Conservation (phyloP, 2,329 filamentous ascomycete species). For the Alternaria consortialis region DNA sequence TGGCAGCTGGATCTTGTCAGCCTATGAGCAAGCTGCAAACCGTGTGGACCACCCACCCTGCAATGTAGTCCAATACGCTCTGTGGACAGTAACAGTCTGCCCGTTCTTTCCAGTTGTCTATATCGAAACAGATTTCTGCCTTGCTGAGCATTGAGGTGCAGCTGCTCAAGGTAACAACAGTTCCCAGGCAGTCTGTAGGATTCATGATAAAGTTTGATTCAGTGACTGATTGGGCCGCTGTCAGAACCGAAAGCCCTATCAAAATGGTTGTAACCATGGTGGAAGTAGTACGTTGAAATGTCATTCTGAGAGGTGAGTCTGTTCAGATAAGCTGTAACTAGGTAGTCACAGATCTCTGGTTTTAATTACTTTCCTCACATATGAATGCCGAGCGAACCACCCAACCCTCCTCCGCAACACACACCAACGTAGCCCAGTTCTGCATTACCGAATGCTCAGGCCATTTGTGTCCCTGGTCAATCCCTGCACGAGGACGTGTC, state of each 20-base stretch:
- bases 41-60: background rate
- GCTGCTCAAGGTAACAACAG: background rate
- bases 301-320: background rate
- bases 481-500: background rate
- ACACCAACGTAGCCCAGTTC: background rate
- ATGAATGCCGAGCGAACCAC: background rate
- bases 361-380: background rate
- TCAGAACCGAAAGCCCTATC: background rate
- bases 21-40: background rate
- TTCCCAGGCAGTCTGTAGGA: background rate
- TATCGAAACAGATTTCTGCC: background rate
- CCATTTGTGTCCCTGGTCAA: background rate
- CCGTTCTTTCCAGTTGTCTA: background rate
- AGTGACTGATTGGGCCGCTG: background rate
- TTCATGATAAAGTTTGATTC: background rate
- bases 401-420: background rate
- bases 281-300: background rate
- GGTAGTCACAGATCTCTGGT: background rate
- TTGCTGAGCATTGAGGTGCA: background rate
- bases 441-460: background rate
- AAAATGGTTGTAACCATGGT: background rate
- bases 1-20: background rate
- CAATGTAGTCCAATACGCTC: background rate
- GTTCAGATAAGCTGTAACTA: background rate
- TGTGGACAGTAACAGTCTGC: background rate